A percentile compares a stretch with the other conserved stretches of the same genome.
Conservation (phyloP, 2,329 filamentous ascomycete genomes). For the Trichothecium roseum region DNA sequence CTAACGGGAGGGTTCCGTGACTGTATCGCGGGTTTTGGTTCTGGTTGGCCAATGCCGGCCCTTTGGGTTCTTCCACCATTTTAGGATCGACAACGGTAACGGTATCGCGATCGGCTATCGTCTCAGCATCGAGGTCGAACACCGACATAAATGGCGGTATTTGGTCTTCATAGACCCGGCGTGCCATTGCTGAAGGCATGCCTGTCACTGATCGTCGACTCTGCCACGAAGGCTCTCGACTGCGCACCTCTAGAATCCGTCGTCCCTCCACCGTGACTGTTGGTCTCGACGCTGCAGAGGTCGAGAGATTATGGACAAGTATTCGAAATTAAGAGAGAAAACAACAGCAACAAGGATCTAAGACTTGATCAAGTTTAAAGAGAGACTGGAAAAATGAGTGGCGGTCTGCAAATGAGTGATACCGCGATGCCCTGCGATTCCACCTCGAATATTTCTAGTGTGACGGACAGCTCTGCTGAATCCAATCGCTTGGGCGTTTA, state of each 20-base stretch:
- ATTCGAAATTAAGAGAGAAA: too few relatives aligned
- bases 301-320: too few relatives aligned
- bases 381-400: too few relatives aligned
- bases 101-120: slow-evolving; percentile 40
- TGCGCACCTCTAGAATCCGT: too few relatives aligned
- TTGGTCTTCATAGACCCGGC: slow-evolving; percentile 56
- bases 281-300: slow-evolving; percentile 4
- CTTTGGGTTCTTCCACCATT: slow-evolving; percentile 34
- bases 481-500: too few relatives aligned
- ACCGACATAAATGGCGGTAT: slow-evolving; percentile 71
- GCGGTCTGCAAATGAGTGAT: too few relatives aligned
- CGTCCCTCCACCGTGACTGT: slow-evolving; percentile 6
- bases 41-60: slow-evolving; percentile 25
- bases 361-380: too few relatives aligned
- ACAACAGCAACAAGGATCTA: too few relatives aligned
- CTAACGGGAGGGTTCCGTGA: slow-evolving; percentile 29
- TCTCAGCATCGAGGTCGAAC: slow-evolving; percentile 53
- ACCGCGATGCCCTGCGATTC: too few relatives aligned
- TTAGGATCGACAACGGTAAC: slow-evolving; percentile 45
- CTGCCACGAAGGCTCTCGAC: too few relatives aligned
- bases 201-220: neutral
- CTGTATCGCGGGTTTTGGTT: slow-evolving; percentile 25
- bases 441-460: too few relatives aligned
- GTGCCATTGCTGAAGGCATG: slow-evolving; percentile 53
- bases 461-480: too few relatives aligned